Conservation (phyloP, 257 asterid genomes). For the Capsicum rhomboideum region DNA sequence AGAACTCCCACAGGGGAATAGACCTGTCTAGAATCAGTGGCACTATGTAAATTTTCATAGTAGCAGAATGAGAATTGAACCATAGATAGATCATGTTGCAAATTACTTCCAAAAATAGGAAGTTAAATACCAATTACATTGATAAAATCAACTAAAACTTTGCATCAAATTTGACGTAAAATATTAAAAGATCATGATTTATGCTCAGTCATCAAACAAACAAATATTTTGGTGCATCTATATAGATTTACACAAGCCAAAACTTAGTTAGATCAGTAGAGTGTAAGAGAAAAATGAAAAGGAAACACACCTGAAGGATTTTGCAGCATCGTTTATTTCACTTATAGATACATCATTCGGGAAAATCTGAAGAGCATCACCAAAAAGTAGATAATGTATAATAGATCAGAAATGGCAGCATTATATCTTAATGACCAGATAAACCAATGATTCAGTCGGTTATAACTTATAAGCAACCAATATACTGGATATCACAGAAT, state of each 20-base stretch:
- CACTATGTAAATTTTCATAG: not conserved
- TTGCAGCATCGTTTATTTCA: conserved; percentile 57
- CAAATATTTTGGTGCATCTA: not conserved
- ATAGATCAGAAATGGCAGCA: not conserved
- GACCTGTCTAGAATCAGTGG: conserved; percentile 39
- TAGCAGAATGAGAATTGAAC: not conserved
- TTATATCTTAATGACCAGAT: not conserved
- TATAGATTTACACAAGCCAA: not conserved
- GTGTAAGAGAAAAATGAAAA: conserved; percentile 1
- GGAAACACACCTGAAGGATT: conserved; percentile 47
- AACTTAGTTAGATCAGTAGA: not conserved
- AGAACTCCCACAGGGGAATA: conserved; percentile 27
- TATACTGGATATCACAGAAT: not conserved
- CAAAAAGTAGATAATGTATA: not conserved
- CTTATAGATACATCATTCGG: conserved; percentile 73
- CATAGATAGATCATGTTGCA: not conserved
- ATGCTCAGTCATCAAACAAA: not conserved
- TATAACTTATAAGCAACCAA: not conserved
- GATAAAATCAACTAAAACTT: conserved; percentile 1
- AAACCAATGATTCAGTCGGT: not conserved
- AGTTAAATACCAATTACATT: not conserved
- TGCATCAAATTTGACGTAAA: not conserved
- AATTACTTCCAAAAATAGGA: not conserved
- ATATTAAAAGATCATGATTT: not conserved
- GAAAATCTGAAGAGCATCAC: conserved; percentile 48